A percentile compares a stretch with the other conserved stretches of the same genome.
These are phyloP conservation scores for Trametes meyenii DNA, from an alignment of 768 basidiomycete species.

Conservation along the genomic window DNA sequence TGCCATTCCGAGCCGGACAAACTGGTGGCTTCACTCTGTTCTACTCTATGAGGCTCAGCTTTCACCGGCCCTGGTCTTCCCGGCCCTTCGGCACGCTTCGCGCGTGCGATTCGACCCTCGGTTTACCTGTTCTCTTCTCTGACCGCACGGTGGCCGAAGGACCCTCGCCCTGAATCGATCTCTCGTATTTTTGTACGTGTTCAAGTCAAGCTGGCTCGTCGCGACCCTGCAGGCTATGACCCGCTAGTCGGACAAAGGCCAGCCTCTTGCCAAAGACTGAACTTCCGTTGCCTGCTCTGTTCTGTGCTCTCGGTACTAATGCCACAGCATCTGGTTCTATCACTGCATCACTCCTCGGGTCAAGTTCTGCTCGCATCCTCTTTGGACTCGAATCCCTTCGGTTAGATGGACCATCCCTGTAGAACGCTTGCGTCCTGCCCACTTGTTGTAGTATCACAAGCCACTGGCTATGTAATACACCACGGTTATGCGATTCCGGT, in stretches of 20 bases:
- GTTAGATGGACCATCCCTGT: too few relatives aligned
- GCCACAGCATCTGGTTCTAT: neutral
- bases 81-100: neutral
- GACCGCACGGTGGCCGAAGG: neutral
- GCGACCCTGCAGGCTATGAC: neutral
- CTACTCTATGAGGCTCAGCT: neutral
- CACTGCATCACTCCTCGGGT: too few relatives aligned
- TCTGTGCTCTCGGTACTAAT: neutral
- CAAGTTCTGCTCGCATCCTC: too few relatives aligned
- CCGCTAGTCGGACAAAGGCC: neutral
- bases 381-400: too few relatives aligned
- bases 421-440: too few relatives aligned
- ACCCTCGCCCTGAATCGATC: neutral
- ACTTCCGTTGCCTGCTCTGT: neutral
- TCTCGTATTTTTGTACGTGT: neutral
- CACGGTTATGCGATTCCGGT: too few relatives aligned
- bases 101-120: neutral
- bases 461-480: too few relatives aligned
- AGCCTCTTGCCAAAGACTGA: neutral
- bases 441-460: too few relatives aligned
- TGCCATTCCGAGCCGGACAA: neutral
- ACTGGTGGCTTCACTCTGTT: slow-evolving; percentile 1
- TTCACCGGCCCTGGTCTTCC: neutral
- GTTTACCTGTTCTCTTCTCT: neutral
- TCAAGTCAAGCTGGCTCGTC: neutral